phyloP scores from a whole-genome alignment of 2,329 filamentous ascomycete genomes.

The Cadophora gregata region DNA sequence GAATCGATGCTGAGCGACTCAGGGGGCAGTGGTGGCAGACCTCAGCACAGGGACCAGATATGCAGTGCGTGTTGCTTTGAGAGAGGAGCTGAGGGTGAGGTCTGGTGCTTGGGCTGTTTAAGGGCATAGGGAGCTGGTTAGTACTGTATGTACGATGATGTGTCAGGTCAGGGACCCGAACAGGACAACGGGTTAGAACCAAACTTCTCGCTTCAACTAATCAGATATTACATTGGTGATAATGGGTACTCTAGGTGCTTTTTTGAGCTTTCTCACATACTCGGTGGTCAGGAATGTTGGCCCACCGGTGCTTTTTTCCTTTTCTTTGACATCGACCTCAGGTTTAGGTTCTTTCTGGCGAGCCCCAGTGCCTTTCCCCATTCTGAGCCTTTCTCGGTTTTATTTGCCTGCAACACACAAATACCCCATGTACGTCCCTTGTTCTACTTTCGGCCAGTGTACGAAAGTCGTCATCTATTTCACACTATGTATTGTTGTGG shows the following conservation, averaged over 20 bases:
- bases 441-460: neutral
- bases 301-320: neutral
- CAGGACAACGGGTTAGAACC: neutral
- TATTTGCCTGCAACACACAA: neutral
- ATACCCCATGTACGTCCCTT: neutral
- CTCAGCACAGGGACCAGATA: constrained; percentile 51
- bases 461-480: neutral
- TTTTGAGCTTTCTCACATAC: neutral
- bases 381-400: neutral
- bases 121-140: constrained; percentile 30
- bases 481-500: no score
- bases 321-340: neutral
- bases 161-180: neutral
- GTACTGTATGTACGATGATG: neutral
- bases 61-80: constrained; percentile 75
- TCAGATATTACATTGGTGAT: neutral
- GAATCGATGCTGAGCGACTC: neutral
- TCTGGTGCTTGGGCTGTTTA: constrained; percentile 70
- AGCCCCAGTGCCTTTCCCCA: neutral
- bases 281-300: neutral
- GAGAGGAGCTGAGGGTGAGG: constrained; percentile 65
- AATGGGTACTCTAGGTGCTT: neutral
- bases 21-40: constrained; percentile 1
- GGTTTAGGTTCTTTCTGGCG: neutral
- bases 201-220: neutral